Conservation (phyloP, 306 rosid species). For the Lupinus albus region DNA sequence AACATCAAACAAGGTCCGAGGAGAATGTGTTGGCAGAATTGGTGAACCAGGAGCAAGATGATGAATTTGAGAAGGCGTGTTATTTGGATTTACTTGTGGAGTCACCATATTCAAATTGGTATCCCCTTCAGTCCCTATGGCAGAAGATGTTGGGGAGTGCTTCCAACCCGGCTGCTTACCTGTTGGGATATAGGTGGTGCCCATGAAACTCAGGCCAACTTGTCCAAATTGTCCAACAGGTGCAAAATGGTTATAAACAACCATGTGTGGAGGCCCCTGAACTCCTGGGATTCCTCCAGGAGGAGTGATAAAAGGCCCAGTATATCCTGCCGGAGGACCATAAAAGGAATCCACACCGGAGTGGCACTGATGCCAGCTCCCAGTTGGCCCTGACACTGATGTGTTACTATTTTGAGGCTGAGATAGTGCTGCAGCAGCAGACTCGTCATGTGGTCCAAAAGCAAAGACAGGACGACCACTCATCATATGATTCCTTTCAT, state of each 20-base stretch:
- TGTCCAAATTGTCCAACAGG: slow-evolving; percentile 98
- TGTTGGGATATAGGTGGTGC: slow-evolving; percentile 86
- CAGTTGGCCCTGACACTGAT: slow-evolving; percentile 66
- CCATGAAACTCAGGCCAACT: slow-evolving; percentile 98
- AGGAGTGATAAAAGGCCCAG: slow-evolving; percentile 87
- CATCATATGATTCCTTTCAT: slow-evolving; percentile 93
- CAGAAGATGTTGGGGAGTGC: slow-evolving; percentile 73
- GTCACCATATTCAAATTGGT: slow-evolving; percentile 69
- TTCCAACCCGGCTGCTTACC: slow-evolving; percentile 99
- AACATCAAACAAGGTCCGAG: slow-evolving; percentile 87
- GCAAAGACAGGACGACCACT: slow-evolving; percentile 83
- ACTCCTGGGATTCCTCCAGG: slow-evolving; percentile 90
- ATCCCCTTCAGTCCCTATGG: slow-evolving; percentile 69
- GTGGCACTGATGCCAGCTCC: slow-evolving; percentile 91
- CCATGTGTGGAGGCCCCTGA: slow-evolving; percentile 97
- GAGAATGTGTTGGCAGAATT: slow-evolving; percentile 86
- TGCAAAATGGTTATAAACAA: slow-evolving; percentile 94
- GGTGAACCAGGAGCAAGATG: slow-evolving; percentile 99
- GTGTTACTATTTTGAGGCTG: slow-evolving; percentile 67
- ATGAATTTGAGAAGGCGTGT: slow-evolving; percentile 73
- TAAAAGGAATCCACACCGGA: slow-evolving; percentile 90
- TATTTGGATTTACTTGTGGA: slow-evolving; percentile 68
- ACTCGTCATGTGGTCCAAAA: slow-evolving; percentile 84
- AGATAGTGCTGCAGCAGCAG: slow-evolving; percentile 65
- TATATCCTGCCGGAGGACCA: slow-evolving; percentile 87